Base-by-base conservation (phyloP, 1,284 basidiomycete genomes). In the Ustilago trichophora region DNA sequence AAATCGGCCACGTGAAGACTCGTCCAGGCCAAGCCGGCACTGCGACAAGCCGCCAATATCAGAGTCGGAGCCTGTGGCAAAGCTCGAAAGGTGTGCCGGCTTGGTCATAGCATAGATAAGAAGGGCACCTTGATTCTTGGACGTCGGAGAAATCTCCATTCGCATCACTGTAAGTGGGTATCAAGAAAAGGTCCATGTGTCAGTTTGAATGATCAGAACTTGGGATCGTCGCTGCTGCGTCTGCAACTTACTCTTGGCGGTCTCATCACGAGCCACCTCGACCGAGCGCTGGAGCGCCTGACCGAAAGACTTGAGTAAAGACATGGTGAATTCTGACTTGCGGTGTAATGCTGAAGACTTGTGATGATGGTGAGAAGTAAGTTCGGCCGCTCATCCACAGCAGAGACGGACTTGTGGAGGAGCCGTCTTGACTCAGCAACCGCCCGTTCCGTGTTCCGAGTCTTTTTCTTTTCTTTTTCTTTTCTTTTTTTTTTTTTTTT, bases 1-100 rank as follows among this genome's bases (percentile, higher is more conserved):
- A 55, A 82, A 82, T 42, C 81, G 73, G 6, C 73, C 80, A 13
- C 52, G 52, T 7, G 54, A 55, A 21, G 72, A 32, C 47, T 72
- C 68, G 48, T 76, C 76, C 11, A 72, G 51, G 0, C 38, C 68
- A 22, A 81, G 56, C 3, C 66, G 41, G 51, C 72, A 72, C 80
- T 88, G 88, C 4, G 91, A 91, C n/a, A 86, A 86, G 2, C 93
- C 93, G 2, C 92, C 92, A 45, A 93, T 88, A 81, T 94, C 92
- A 3, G 85, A 85, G 81, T 94, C 92, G 73, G 88, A 90, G 3
- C 92, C 92, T 0, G 86, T 87, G 0, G 88, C 89, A 63, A 88
- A 88, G 37, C 72, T 56, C 6, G 59, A 40, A 32, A 78, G 53
- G 36, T 78, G 67, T 13, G 51, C 27, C 0, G 58, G 59, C 11